Base-by-base conservation (phyloP, 164 flowering plant genomes). In the Nymphaea colorata region DNA sequence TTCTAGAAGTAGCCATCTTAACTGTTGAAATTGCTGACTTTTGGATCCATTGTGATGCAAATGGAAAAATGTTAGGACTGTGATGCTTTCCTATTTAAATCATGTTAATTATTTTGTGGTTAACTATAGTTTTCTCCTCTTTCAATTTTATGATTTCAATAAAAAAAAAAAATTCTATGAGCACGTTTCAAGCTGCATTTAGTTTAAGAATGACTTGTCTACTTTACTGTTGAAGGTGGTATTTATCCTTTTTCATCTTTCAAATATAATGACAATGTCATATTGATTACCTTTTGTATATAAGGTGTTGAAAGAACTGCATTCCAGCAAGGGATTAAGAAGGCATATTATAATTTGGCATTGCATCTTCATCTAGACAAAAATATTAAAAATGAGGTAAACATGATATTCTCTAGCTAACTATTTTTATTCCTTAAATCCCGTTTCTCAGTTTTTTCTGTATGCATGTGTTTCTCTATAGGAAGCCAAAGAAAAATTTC, bases 401-500 rank as follows among this genome's bases (percentile, higher is more conserved):
- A 16, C 57, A 65, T 25, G 3, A 41, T 61, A 11, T 66, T 14
- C 60, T 44, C 6, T 4, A 68, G 18, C 2, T 11, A 8, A n/a
- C 64, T 5, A 62, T 43, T 71, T 41, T 42, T 18, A 3, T 64
- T 42, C 16, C 36, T 25, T 8, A 62, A 8, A 25, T 41, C 59
- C 64, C 66, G 55, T 3, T 16, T 70, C 44, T 64, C 41, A 61
- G 69, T 44, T 42, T 2, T 42, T 47, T 25, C 53, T 25, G 4
- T 6, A 18, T 12, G 25, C 66, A 51, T 42, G 44, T 68, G 59
- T 47, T 47, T 47, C 64, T 53, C 36, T 71, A 53, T 67, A 92
- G 99, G 96, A 89, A 67, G 99, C 98, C 42, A 95, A 95, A 70
- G 99, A 90, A 66, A 95, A 92, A 71, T 95, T 95, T 78, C 99